Evolutionary conservation across 148 eudicot genomes (phyloP), one percentile per base, ranked within the genome.

Genomic region (Salicornia ramosissima): DNA sequence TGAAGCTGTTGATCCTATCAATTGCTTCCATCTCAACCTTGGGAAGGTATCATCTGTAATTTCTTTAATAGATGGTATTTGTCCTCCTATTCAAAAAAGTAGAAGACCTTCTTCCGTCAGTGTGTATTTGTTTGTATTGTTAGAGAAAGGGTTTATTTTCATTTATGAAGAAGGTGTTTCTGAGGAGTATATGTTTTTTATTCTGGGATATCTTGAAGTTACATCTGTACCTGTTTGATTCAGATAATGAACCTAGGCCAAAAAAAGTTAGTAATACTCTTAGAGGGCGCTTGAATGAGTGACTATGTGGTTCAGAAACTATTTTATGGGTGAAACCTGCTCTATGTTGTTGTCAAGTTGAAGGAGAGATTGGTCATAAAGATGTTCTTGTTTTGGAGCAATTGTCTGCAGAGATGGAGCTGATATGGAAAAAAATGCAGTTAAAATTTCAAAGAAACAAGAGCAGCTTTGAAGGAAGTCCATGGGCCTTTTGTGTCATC

Each of bases 291-390:
- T 22, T 43, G 76, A 77, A 74, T 70, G 77, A 70, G 77, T 61
- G 74, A 73, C 59, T 61, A 56, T 69, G 56, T 69, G 68, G 80
- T 46, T 64, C 75, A 22, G 68, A 73, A 67, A 77, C 72, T 58
- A 70, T 83, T 62, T n/a, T 85, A 36, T 83, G 89, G 89, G 82
- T 74, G 36, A 86, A 88, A 74, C 86, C 96, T 74, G 87, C 87
- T 49, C 68, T 71, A 56, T 31, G 53, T 47, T 67, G 75, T 70
- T 34, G 46, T 69, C 47, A 26, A 70, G 58, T 78, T 31, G 86
- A 78, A 58, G 64, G 51, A 33, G 43, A 64, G 49, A 63, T 57
- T 75, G 81, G 67, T 61, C 66, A 67, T 73, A 67, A 64, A 57
- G 79, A 80, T 75, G 30, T 52, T 67, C 74, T 83, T 11, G 62